These are phyloP conservation scores for Peniophora sp. DNA, from an alignment of 1,284 basidiomycete genomes.

Conservation along the genomic window DNA sequence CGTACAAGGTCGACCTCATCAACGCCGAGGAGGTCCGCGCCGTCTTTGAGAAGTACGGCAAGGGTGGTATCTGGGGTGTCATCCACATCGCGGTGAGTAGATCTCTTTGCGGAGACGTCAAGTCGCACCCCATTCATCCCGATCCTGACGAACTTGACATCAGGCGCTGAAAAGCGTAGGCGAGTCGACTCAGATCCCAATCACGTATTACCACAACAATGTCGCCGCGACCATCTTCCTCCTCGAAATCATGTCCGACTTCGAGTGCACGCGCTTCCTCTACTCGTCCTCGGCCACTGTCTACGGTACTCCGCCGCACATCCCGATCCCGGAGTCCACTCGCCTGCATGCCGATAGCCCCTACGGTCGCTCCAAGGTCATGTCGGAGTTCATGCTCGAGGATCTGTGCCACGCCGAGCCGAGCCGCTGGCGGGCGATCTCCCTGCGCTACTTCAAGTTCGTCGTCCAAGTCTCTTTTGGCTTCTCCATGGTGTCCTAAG, in stretches of 20 bases:
- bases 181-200: slow-evolving; percentile 88
- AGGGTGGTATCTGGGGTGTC: slow-evolving; percentile 95
- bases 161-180: slow-evolving; percentile 98
- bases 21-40: slow-evolving; percentile 60
- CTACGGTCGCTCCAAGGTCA: slow-evolving; percentile 94
- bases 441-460: slow-evolving; percentile 95
- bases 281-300: slow-evolving; percentile 99
- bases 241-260: slow-evolving; percentile 81
- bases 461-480: slow-evolving; percentile 17
- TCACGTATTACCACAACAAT: slow-evolving; percentile 91
- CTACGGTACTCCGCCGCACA: slow-evolving; percentile 87
- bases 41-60: slow-evolving; percentile 80
- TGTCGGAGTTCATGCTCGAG: slow-evolving; percentile 87
- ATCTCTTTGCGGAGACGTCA: too few species aligned
- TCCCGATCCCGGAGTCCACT: slow-evolving; percentile 94
- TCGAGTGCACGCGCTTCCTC: slow-evolving; percentile 79
- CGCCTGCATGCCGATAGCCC: slow-evolving; percentile 86
- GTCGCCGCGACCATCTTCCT: slow-evolving; percentile 80
- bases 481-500: slow-evolving; percentile 2
- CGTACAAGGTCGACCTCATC: slow-evolving; percentile 70
- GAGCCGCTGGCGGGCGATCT: slow-evolving; percentile 70
- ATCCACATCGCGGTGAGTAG: slow-evolving; percentile 84
- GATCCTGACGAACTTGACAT: not conserved
- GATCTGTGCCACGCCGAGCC: slow-evolving; percentile 80
- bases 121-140: not conserved